These are phyloP conservation scores for Penicillium sp. DNA, from an alignment of 2,329 filamentous ascomycete species.

Conservation along the genomic window DNA sequence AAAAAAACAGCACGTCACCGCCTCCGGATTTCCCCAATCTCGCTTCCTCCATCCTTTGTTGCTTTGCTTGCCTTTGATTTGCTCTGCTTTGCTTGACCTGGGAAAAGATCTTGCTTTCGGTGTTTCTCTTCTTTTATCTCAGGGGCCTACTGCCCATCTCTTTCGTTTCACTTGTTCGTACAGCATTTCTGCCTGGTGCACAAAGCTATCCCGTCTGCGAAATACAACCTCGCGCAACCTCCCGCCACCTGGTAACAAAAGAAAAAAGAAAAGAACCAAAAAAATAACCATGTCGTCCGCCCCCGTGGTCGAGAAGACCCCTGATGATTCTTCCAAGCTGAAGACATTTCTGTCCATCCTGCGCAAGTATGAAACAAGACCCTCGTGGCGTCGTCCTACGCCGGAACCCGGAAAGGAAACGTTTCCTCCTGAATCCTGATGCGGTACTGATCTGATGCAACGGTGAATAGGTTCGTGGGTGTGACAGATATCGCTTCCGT, in stretches of 20 bases:
- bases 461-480: constrained; percentile 77
- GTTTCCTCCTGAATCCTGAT: not conserved
- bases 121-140: no score
- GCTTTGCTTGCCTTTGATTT: constrained; percentile 7
- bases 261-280: no score
- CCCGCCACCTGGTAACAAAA: constrained; percentile 5
- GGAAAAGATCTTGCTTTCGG: no score
- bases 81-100: constrained; percentile 3
- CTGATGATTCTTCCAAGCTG: constrained; percentile 84
- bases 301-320: constrained; percentile 56
- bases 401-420: not conserved
- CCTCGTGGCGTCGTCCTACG: not conserved
- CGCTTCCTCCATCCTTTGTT: not conserved
- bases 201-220: not conserved
- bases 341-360: constrained; percentile 86
- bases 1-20: constrained; percentile 23
- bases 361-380: constrained; percentile 68
- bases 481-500: constrained; percentile 94
- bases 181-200: constrained; percentile 4
- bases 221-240: not conserved
- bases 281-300: constrained; percentile 39
- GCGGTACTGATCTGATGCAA: constrained; percentile 11
- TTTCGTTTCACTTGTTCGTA: not conserved
- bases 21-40: constrained; percentile 10
- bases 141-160: no score